Evolutionary conservation across 768 basidiomycete species (phyloP), one percentile per base, ranked within the genome.

Genomic region (Xerocomus spinulosus): DNA sequence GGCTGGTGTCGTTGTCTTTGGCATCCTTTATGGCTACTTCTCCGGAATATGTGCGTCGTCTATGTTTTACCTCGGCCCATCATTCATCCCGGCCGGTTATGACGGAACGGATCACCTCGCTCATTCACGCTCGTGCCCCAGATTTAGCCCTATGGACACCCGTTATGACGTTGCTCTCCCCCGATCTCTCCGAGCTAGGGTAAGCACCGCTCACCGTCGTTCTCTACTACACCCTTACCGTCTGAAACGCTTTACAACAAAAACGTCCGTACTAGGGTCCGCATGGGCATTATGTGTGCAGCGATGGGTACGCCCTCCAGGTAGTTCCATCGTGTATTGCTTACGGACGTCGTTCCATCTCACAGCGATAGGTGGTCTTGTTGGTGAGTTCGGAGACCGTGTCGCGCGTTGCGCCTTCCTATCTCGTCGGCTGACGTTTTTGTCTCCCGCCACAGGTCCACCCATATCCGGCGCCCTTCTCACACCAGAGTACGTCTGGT

Each of bases 381-480:
- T 62, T 32, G 54, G 52, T 57, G 29, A 42, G 45, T 10, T 17
- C n/a, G n/a, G n/a, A n/a, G n/a, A n/a, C n/a, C n/a, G n/a, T n/a
- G n/a, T n/a, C n/a, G n/a, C n/a, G n/a, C n/a, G n/a, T n/a, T n/a
- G n/a, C n/a, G n/a, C n/a, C 14, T 9, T 7, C 4, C 12, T 17
- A 6, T 23, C n/a, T 9, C 44, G 68, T 10, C 18, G 33, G 13
- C 9, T 9, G 21, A 25, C 24, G 12, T 13, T 18, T 1, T 2
- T 73, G 73, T 7, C 68, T 74, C 14, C 14, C 21, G 24, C 29
- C 20, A 15, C 3, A 72, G 80, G 81, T 9, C 76, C 79, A 0
- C 82, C 82, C 1, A 75, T 83, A 47, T 74, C 74, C 28, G 82
- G 82, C 0, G 75, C 79, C 4, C 63, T 83, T 23, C 71, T 84